Conservation (phyloP, 495 filamentous ascomycete species). For the Penicillium coprophilum region DNA sequence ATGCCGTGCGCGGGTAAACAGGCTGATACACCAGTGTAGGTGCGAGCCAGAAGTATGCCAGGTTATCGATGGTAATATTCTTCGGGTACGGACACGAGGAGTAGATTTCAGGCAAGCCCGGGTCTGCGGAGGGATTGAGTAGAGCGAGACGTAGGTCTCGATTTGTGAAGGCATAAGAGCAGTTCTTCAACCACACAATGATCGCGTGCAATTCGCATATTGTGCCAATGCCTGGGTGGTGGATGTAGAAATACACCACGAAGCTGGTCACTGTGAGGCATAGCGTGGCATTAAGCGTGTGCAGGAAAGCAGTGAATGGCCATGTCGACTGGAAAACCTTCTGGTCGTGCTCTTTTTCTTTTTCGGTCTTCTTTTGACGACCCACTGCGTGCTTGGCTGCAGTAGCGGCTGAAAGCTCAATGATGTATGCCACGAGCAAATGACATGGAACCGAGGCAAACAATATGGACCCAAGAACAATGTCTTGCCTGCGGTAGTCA, state of each 20-base stretch:
- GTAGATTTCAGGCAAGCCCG: constrained; percentile 76
- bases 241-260: constrained; percentile 83
- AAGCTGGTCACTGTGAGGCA: constrained; percentile 77
- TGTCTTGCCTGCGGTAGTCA: constrained; percentile 77
- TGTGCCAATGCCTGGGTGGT: constrained; percentile 92
- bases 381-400: constrained; percentile 68
- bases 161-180: constrained; percentile 95
- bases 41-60: constrained; percentile 95
- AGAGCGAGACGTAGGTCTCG: constrained; percentile 88
- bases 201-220: constrained; percentile 87
- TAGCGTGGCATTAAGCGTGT: constrained; percentile 79
- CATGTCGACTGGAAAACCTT: constrained; percentile 67
- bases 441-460: constrained; percentile 87
- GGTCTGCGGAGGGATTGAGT: constrained; percentile 60
- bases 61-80: constrained; percentile 84
- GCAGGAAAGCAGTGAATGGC: constrained; percentile 70
- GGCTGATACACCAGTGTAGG: constrained; percentile 97
- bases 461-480: constrained; percentile 70
- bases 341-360: constrained; percentile 50
- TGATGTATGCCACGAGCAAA: constrained; percentile 81
- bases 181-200: constrained; percentile 92
- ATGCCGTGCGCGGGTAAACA: constrained; percentile 78
- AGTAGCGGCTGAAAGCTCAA: constrained; percentile 76
- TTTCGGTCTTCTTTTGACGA: constrained; percentile 59
- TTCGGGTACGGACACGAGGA: constrained; percentile 78